Conservation (phyloP, 1,139 yeast genomes). For the Blastobotrys aristatus region DNA sequence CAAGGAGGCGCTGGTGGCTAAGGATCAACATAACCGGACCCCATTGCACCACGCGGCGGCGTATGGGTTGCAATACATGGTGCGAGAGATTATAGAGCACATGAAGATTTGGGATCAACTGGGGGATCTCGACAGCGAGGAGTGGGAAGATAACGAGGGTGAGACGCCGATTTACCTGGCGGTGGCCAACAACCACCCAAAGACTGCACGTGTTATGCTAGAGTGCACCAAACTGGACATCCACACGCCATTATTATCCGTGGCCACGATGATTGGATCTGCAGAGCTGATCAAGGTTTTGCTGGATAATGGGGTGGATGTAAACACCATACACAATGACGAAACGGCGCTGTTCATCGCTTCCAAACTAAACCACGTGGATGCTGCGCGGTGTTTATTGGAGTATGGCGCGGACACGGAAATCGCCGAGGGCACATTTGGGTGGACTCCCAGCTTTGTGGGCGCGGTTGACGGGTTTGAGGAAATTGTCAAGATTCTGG, state of each 20-base stretch:
- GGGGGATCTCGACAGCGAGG: constrained; percentile 42
- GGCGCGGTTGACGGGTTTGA: constrained; percentile 83
- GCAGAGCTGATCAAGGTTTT: constrained; percentile 53
- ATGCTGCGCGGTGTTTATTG: constrained; percentile 52
- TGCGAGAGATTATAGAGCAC: constrained; percentile 51
- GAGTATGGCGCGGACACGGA: constrained; percentile 64
- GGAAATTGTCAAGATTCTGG: constrained; percentile 52
- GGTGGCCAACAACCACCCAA: constrained; percentile 76
- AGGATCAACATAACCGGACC: constrained; percentile 73
- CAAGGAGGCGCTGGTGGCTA: constrained; percentile 51
- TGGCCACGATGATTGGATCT: constrained; percentile 65
- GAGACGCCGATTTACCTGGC: constrained; percentile 82
- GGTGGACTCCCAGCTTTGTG: constrained; percentile 92
- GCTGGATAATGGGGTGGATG: constrained; percentile 54
- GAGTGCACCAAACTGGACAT: constrained; percentile 37
- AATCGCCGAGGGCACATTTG: constrained; percentile 70
- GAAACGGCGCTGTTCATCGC: constrained; percentile 86
- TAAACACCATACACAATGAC: constrained; percentile 57
- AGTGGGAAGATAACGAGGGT: constrained; percentile 83
- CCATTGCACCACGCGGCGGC: constrained; percentile 90
- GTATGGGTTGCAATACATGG: constrained; percentile 68
- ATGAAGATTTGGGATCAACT: constrained; percentile 49
- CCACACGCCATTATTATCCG: constrained; percentile 48
- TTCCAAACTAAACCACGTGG: constrained; percentile 54
- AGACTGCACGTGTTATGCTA: constrained; percentile 60